Conservation (phyloP, 768 basidiomycete genomes). For the Lenzites betulinus region DNA sequence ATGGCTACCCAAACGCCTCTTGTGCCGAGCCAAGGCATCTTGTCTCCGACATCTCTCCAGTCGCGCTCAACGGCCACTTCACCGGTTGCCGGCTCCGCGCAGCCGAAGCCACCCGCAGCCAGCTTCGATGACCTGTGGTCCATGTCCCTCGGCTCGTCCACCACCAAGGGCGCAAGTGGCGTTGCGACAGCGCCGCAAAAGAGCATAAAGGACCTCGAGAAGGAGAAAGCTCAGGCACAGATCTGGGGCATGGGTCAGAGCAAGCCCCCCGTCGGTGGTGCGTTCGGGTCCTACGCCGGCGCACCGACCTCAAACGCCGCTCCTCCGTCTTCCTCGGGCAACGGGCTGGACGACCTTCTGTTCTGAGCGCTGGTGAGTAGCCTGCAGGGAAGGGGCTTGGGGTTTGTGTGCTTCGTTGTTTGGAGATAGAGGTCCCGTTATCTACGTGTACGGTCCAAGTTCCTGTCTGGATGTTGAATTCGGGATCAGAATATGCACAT, state of each 20-base stretch:
- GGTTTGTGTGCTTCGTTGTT: conserved; percentile 15
- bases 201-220: conserved; percentile 87
- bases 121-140: conserved; percentile 89
- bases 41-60: conserved; percentile 32
- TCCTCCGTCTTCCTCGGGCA: conserved; percentile 24
- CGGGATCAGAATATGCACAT: background rate
- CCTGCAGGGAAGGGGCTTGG: background rate
- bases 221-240: conserved; percentile 78
- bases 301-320: conserved; percentile 23
- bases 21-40: conserved; percentile 6
- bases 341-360: conserved; percentile 43
- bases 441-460: conserved; percentile 8
- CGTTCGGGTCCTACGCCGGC: conserved; percentile 33
- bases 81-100: conserved; percentile 23
- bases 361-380: conserved; percentile 30
- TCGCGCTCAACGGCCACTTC: conserved; percentile 28
- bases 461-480: conserved; percentile 4
- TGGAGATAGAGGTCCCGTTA: conserved; percentile 21
- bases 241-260: conserved; percentile 65
- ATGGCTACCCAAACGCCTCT: conserved; percentile 15
- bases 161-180: conserved; percentile 25
- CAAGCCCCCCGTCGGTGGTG: conserved; percentile 28
- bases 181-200: conserved; percentile 37
- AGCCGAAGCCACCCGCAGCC: conserved; percentile 39
- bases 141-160: conserved; percentile 63